A percentile compares a stretch with the other conserved stretches of the same genome.
Conservation (phyloP, 805 yeast species). For the Candida lessepsii region DNA sequence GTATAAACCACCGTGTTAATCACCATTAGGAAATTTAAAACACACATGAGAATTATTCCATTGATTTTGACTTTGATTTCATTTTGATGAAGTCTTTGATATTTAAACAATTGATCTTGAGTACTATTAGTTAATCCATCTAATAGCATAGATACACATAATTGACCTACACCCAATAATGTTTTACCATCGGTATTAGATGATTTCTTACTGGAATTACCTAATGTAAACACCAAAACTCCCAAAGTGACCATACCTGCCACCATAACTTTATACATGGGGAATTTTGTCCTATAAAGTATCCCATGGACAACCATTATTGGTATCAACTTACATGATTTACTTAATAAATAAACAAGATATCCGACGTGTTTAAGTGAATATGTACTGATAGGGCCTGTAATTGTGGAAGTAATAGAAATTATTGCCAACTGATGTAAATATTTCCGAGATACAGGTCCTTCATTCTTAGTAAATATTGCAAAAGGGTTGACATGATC, state of each 20-base stretch:
- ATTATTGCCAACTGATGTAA: constrained; percentile 47
- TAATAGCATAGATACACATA: constrained; percentile 63
- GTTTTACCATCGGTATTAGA: constrained; percentile 42
- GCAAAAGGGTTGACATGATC: constrained; percentile 26
- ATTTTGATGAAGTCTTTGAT: constrained; percentile 19
- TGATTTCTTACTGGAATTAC: constrained; percentile 21
- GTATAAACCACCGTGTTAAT: constrained; percentile 51
- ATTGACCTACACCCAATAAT: constrained; percentile 57
- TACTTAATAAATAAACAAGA: constrained; percentile 79
- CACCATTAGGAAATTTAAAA: constrained; percentile 48
- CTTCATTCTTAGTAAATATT: constrained; percentile 33
- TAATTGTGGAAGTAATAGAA: constrained; percentile 71
- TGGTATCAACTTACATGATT: constrained; percentile 91
- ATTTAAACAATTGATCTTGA: constrained; percentile 78
- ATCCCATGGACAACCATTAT: constrained; percentile 82
- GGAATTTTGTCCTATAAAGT: constrained; percentile 69
- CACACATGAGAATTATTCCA: constrained; percentile 87
- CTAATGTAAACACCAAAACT: constrained; percentile 71
- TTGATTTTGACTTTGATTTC: constrained; percentile 24
- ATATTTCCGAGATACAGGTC: constrained; percentile 15
- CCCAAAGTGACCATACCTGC: constrained; percentile 81
- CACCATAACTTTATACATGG: constrained; percentile 72
- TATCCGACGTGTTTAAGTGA: constrained; percentile 83
- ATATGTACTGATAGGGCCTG: constrained; percentile 80
- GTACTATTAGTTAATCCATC: constrained; percentile 94